phyloP scores from a whole-genome alignment of 2,329 filamentous ascomycete genomes.

The Cryphonectria nitschkei region DNA sequence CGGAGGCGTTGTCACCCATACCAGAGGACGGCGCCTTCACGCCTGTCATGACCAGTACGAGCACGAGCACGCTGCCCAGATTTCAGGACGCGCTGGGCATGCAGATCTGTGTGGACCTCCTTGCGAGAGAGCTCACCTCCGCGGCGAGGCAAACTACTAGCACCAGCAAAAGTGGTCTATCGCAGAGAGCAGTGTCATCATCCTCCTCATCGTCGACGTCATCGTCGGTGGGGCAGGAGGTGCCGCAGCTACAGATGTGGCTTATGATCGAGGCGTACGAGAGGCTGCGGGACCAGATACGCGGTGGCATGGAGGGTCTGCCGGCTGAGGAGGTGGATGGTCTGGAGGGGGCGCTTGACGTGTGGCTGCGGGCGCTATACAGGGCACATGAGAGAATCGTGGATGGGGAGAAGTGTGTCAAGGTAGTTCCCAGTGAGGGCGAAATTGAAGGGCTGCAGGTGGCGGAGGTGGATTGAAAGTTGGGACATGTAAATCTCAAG shows the following conservation, averaged over 20 bases:
- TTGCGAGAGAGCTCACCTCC: slow-evolving; percentile 53
- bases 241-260: slow-evolving; percentile 55
- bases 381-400: slow-evolving; percentile 48
- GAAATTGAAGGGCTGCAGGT: slow-evolving; percentile 38
- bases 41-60: slow-evolving; percentile 5
- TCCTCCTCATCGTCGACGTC: neutral
- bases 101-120: slow-evolving; percentile 55
- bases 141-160: slow-evolving; percentile 39
- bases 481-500: neutral
- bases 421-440: slow-evolving; percentile 32
- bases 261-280: slow-evolving; percentile 65
- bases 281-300: slow-evolving; percentile 51
- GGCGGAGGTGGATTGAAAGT: slow-evolving; percentile 31
- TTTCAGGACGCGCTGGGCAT: slow-evolving; percentile 46
- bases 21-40: slow-evolving; percentile 26
- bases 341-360: slow-evolving; percentile 50
- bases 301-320: slow-evolving; percentile 34
- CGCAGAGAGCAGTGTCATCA: slow-evolving; percentile 11
- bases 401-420: slow-evolving; percentile 11
- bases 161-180: slow-evolving; percentile 3
- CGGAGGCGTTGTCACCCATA: slow-evolving; percentile 40
- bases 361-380: slow-evolving; percentile 55
- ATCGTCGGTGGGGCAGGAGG: slow-evolving; percentile 35
- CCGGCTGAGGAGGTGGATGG: slow-evolving; percentile 38
- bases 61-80: slow-evolving; percentile 26